Evolutionary conservation across 148 eudicot species (phyloP), one percentile per base, ranked within the genome.

Genomic region (Nepenthes gracilis): DNA sequence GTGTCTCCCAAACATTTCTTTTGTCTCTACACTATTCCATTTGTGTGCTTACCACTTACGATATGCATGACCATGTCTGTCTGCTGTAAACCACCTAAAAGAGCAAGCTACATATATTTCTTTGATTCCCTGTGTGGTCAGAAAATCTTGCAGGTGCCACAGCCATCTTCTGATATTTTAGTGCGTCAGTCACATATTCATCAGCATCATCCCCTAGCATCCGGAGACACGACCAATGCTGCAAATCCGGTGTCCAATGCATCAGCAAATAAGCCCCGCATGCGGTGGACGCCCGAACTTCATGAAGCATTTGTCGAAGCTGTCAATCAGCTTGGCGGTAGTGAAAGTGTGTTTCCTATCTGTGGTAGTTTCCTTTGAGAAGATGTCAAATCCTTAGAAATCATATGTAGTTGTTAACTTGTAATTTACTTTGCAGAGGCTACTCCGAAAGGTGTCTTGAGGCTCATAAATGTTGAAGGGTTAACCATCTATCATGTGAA

Each of bases 231-330:
- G 52, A 70, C 75, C 64, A 62, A 70, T 58, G 48, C 69, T 57
- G 55, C 70, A 57, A 74, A 64, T 72, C 69, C 80, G 9, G 55
- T 78, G 50, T 63, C 80, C 40, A 35, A 77, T 9, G 40, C 79
- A 12, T 60, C 75, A 9, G 57, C 74, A 43, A 73, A 65, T 58
- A 88, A 83, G 75, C 63, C 85, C 43, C 87, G 95, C 2, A 87
- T 87, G 87, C 95, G 95, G 11, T 87, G 95, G 95, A 87, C 89
- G 9, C 89, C 81, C n/a, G 95, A 87, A 72, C 86, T 83, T 78
- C 95, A 87, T 68, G 95, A 87, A 72, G 70, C 78, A 57, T 87
- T 87, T 72, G 87, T 87, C 55, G 87, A 83, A 48, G 87, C 95
- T n/a, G 95, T 87, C 64, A 87, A 82, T 72, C 78, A 84, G 65